phyloP scores from a whole-genome alignment of 345 rosid species.

The Clausena lansium region DNA sequence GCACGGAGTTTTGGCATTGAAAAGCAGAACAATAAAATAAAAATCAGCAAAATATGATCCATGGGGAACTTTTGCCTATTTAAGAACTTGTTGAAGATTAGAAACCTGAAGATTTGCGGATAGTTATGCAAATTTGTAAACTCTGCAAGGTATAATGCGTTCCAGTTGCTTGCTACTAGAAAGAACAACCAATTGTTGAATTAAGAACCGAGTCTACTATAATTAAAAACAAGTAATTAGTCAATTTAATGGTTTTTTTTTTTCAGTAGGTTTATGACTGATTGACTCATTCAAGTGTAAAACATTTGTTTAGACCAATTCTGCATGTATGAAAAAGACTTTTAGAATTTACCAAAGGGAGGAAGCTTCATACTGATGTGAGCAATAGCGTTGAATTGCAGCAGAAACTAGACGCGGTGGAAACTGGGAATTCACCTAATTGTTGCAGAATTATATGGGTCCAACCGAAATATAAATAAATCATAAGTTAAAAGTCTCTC shows the following conservation, averaged over 20 bases:
- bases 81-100: not conserved
- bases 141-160: not conserved
- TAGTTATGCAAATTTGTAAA: not conserved
- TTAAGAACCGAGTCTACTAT: not conserved
- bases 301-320: not conserved
- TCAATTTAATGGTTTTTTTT: not conserved
- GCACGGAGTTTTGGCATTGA: slow-evolving; percentile 15
- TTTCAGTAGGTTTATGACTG: not conserved
- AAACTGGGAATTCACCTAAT: not conserved
- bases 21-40: slow-evolving; percentile 12
- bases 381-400: not conserved
- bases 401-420: not conserved
- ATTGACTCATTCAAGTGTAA: not conserved
- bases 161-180: not conserved
- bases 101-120: not conserved
- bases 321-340: slow-evolving; percentile 1
- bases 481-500: not conserved
- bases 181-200: slow-evolving; percentile 2
- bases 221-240: not conserved
- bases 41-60: slow-evolving; percentile 17
- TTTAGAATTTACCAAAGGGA: not conserved
- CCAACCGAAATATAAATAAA: not conserved
- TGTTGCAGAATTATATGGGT: not conserved
- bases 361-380: not conserved
- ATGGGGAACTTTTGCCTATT: not conserved